Base-by-base conservation (phyloP, 2,329 filamentous ascomycete genomes). In the Fusarium pseudonygamai region DNA sequence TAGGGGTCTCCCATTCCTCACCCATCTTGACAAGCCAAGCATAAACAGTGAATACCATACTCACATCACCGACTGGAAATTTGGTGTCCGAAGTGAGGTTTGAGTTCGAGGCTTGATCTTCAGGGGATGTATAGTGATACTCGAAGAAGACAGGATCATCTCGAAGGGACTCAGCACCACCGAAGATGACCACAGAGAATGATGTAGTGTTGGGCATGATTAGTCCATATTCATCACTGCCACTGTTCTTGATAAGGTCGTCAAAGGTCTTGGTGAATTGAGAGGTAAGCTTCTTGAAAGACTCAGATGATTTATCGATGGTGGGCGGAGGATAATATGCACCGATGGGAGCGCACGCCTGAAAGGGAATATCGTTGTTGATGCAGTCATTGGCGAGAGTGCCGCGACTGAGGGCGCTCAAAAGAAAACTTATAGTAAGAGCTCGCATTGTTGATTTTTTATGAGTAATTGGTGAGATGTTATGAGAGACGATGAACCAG, bases 31-130 rank as follows among this genome's bases (percentile, higher is more conserved):
- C 75, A 0, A 82, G 72, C 80, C 80, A 82, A 1, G 78, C 52
- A 28, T 82, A 82, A 3, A 80, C 77, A 1, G 79, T 82, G 45
- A 82, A 79, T 0, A 82, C 53, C 73, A 80, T 79, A 4, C 77
- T 81, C 18, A 82, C 45, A 13, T 78, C 76, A 0, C 80, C 80
- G 4, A 80, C 18, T 0, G 78, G 78, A 7, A 81, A 78, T 3
- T 62, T 65, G 5, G 80, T 80, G 20, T 75, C 34, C 1, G 61
- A 47, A 0, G 75, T 76, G 7, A 82, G 26, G 3, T 65, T 75
- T 2, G 40, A 7, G 11, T 73, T 72, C 12, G 42, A 52, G 2
- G 7, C 9, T 4, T 42, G 66, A 11, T 77, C 75, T 2, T 65
- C n/a, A 0, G 62, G 75, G 12, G 75, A 73, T 1, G 65, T 77